Base-by-base conservation (phyloP, 2,329 filamentous ascomycete species). In the Paracamarosporium sp. region DNA sequence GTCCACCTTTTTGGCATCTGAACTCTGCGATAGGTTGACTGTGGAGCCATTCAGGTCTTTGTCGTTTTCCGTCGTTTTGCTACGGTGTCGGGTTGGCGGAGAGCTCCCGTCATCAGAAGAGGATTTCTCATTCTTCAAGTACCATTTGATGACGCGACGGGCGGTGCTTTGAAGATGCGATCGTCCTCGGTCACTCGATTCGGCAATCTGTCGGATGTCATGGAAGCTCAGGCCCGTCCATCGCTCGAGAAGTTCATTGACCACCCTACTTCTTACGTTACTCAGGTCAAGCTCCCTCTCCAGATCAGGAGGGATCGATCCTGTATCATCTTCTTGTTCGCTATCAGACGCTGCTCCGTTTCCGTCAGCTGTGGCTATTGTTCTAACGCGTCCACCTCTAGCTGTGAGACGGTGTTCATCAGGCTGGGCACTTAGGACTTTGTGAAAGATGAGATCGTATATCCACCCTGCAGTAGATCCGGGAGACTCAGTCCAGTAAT, bases 381-480 rank as follows among this genome's bases (percentile, higher is more conserved):
- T 50, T 20, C 22, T 35, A 7, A 50, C 35, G 4, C 36, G 45
- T 4, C 43, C 38, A 6, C 43, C 35, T 44, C 45, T 50, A 6
- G 44, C 11, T 1, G 27, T 50, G 3, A 20, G 28, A 15, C 36
- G 33, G 11, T 31, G 53, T 13, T 17, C 17, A 25, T 25, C 33
- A 13, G 27, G 28, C 13, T 30, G 44, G 15, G 24, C 9, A 2
- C 20, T 50, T 17, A 50, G 27, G 5, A 25, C 27, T 50, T 30
- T 50, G 17, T 7, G 5, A 22, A 55, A 55, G 6, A 55, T 35
- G 3, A 55, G 25, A 15, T 50, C 17, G 36, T 55, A 55, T 3
- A 55, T 43, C 53, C 53, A 55, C 24, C 9, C n/a, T n/a, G 53
- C 53, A n/a, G 53, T 55, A 6, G n/a, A 35, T 31, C 44, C 45